These are phyloP conservation scores for Hericium erinaceus DNA, from an alignment of 768 basidiomycete genomes.

Conservation along the genomic window DNA sequence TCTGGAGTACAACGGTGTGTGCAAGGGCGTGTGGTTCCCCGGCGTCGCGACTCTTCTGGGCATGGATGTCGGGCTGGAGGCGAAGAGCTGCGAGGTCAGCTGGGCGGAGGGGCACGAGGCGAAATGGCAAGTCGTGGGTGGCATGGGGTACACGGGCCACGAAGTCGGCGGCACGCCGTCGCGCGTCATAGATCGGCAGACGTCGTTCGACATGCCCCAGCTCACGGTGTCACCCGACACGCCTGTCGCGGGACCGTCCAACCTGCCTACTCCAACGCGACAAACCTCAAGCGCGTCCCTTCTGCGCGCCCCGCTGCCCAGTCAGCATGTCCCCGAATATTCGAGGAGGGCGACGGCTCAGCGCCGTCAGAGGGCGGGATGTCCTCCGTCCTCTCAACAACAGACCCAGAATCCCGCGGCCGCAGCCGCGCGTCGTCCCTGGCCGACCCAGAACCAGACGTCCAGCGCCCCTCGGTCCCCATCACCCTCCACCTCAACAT, in stretches of 20 bases:
- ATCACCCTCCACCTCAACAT: conserved; percentile 74
- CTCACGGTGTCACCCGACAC: conserved; percentile 2
- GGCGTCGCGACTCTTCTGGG: conserved; percentile 78
- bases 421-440: conserved; percentile 31
- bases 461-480: conserved; percentile 40
- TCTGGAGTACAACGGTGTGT: conserved; percentile 63
- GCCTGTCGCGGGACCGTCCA: conserved; percentile 5
- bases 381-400: conserved; percentile 31
- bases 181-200: conserved; percentile 1
- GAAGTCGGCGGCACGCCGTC: conserved; percentile 35
- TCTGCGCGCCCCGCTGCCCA: conserved; percentile 66
- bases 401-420: conserved; percentile 24
- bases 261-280: conserved; percentile 28
- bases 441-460: conserved; percentile 15
- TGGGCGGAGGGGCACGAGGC: conserved; percentile 48
- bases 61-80: conserved; percentile 63
- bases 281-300: conserved; percentile 39
- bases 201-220: conserved; percentile 32
- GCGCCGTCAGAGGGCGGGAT: conserved; percentile 32
- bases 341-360: conserved; percentile 49
- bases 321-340: conserved; percentile 54
- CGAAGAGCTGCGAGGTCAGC: conserved; percentile 55
- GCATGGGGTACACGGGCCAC: conserved; percentile 63
- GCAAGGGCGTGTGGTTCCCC: conserved; percentile 73
- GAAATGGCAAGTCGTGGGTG: conserved; percentile 57